A percentile compares a stretch with the other conserved stretches of the same genome.
Conservation (phyloP, 2,329 filamentous ascomycete species). For the Neofusicoccum sp. region DNA sequence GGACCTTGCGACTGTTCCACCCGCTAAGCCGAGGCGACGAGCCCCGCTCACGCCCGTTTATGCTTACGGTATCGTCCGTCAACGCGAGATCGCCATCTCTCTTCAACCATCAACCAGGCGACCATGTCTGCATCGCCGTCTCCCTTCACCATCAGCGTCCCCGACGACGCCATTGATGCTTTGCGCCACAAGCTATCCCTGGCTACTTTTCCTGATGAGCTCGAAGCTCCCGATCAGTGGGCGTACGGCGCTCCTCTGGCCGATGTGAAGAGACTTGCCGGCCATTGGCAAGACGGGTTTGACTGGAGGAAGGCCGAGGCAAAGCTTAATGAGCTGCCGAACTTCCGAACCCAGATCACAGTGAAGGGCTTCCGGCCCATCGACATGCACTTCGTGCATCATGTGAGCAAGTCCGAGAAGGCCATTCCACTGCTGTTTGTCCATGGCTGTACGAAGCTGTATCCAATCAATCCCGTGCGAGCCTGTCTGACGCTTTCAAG, state of each 20-base stretch:
- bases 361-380: conserved; percentile 63
- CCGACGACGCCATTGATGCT: conserved; percentile 55
- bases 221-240: conserved; percentile 50
- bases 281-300: conserved; percentile 59
- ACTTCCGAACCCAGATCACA: conserved; percentile 57
- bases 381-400: conserved; percentile 67
- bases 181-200: conserved; percentile 59
- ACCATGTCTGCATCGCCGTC: conserved; percentile 4
- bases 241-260: conserved; percentile 62
- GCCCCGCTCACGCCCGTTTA: neutral
- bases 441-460: conserved; percentile 58
- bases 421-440: conserved; percentile 68
- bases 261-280: conserved; percentile 62
- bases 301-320: conserved; percentile 65
- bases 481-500: conserved; percentile 26
- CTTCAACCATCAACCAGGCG: neutral
- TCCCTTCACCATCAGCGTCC: conserved; percentile 49
- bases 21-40: neutral
- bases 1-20: neutral
- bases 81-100: neutral
- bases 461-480: neutral
- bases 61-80: neutral
- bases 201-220: conserved; percentile 60
- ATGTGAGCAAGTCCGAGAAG: conserved; percentile 52
- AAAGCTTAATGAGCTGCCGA: conserved; percentile 62